Evolutionary conservation across 2,329 filamentous ascomycete genomes (phyloP), one percentile per base, ranked within the genome.

Genomic region (Cryphonectria radicalis): DNA sequence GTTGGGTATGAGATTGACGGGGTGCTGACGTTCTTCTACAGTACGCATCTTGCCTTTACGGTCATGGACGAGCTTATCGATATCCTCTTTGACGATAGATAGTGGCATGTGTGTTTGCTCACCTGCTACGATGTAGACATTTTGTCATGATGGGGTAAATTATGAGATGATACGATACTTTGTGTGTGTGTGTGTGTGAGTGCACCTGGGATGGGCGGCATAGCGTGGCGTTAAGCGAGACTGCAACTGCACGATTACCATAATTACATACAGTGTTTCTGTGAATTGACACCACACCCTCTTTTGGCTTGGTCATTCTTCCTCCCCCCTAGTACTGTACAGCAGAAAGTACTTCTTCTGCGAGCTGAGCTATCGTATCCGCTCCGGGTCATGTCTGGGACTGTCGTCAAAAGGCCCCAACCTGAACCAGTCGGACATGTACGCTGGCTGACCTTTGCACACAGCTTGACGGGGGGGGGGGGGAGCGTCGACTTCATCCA

Each of bases 31-130:
- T 13, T 6, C 11, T 43, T 17, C 32, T 72, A 60, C 74, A 90
- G 88, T 80, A 86, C 90, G 64, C 92, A 93, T 79, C 80, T 94
- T 64, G 86, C 88, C 25, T 93, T 92, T 79, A 92, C 90, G 2
- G 86, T 93, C 70, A 79, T 94, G 73, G 92, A 94, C 79, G 92
- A 93, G 80, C 79, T 93, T 67, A 82, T 93, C 46, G 84, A 88
- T 68, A 85, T 92, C 42, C 78, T 93, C 69, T 93, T 93, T 80
- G 86, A 82, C 19, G 83, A 86, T 75, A 69, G 25, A 53, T 77
- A 72, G 73, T 32, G 32, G 32, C 32, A 5, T 55, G 50, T 40
- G 25, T 28, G 22, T 13, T 68, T 68, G 22, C 25, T 40, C 25
- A 25, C 28, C 28, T 22, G 19, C n/a, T 53, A 32, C 25, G 65